Base-by-base conservation (phyloP, 495 filamentous ascomycete genomes). In the Penicillium arizonense region DNA sequence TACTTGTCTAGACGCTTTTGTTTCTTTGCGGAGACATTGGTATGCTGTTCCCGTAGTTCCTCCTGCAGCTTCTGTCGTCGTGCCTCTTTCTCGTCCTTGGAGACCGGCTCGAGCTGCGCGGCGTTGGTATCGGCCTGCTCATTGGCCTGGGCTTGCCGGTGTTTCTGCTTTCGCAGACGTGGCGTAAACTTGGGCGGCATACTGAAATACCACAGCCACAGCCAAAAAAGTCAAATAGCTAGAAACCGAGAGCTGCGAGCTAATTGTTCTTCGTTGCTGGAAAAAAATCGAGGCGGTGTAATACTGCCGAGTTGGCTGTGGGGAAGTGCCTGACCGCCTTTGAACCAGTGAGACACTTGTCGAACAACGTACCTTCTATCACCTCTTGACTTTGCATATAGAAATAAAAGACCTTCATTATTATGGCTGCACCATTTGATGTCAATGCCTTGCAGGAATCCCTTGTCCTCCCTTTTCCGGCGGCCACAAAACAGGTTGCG, bases 1-100 rank as follows among this genome's bases (percentile, higher is more conserved):
- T 99, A 99, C 64, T 97, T 97, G 52, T 97, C 91, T 32, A 99
- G 74, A 35, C 94, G 80, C 73, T 97, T 97, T 48, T 90, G 82
- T 74, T 99, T 99, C 76, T 97, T 96, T 35, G 82, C 78, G 30
- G 87, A 93, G 55, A 96, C 83, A 63, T 88, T 89, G n/a, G 78
- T 70, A 44, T 88, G 80, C 49, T 79, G 77, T 11, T 69, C 67
- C 52, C 70, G 71, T 49, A 87, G 52, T 53, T 88, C 81, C n/a
- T 85, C 83, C 52, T 79, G 83, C 40, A 96, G 58, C 57, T 87
- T 79, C 47, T 82, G 76, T 63, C 83, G 88, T 63, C 81, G 84
- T 52, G 82, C 79, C 62, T 93, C 86, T 49, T 79, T 82, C 57
- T 89, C 86, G 33, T 70, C 73, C 64, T 88, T 84, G 37, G 82